phyloP scores from a whole-genome alignment of 768 basidiomycete species.

The Ramaria sp. region DNA sequence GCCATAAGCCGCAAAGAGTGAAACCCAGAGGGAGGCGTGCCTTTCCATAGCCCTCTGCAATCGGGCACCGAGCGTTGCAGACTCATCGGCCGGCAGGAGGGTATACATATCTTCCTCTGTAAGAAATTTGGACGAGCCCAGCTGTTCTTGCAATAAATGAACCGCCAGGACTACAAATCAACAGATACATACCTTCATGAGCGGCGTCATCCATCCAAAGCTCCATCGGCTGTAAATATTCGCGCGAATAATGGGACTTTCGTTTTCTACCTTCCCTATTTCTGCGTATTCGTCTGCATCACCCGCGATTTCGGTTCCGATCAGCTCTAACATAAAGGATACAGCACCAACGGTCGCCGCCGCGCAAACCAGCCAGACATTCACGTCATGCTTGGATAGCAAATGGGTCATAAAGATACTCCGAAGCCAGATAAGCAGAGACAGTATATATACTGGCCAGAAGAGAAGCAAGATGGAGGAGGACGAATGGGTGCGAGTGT shows the following conservation, averaged over 20 bases:
- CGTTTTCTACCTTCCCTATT: constrained; percentile 23
- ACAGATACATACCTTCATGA: constrained; percentile 35
- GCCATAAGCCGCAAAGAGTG: constrained; percentile 72
- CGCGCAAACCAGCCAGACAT: constrained; percentile 27
- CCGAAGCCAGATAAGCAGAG: constrained; percentile 46
- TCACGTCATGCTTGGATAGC: constrained; percentile 20
- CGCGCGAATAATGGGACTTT: constrained; percentile 65
- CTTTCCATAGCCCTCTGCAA: constrained; percentile 53
- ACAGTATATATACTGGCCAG: constrained; percentile 60
- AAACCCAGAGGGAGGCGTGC: constrained; percentile 64
- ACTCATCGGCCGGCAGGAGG: constrained; percentile 56
- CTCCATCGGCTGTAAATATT: constrained; percentile 77
- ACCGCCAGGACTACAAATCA: background rate
- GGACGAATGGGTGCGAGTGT: constrained; percentile 58
- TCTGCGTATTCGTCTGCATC: constrained; percentile 20
- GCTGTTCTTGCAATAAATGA: constrained; percentile 14
- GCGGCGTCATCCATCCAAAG: constrained; percentile 79
- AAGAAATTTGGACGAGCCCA: constrained; percentile 54
- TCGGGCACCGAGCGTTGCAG: constrained; percentile 50
- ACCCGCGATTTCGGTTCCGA: constrained; percentile 47
- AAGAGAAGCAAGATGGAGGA: constrained; percentile 69
- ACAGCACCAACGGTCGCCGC: constrained; percentile 36
- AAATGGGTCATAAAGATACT: constrained; percentile 28
- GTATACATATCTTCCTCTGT: constrained; percentile 82
- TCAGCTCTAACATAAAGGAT: constrained; percentile 55